Evolutionary conservation across 257 asterid genomes (phyloP).

Genomic region (Solanum okadae): DNA sequence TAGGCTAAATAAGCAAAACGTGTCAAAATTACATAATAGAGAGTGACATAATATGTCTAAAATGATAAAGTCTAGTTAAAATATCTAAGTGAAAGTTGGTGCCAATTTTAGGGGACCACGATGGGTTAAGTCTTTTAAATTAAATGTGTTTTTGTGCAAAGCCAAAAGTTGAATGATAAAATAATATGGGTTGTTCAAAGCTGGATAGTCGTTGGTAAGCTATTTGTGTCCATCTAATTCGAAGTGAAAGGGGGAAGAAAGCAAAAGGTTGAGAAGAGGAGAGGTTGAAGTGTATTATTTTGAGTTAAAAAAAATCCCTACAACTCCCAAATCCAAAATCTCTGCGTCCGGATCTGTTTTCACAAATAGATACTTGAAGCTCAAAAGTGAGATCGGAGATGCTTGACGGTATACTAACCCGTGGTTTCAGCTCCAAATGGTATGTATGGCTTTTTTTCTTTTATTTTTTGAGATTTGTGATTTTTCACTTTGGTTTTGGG

Average conservation of each 20-base stretch:
- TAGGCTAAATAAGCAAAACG: no score
- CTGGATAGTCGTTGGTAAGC: not conserved
- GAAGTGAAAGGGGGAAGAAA: not conserved
- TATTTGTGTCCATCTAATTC: not conserved
- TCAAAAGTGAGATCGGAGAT: slow-evolving; percentile 27
- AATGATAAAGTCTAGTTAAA: no score
- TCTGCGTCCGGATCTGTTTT: slow-evolving; percentile 3
- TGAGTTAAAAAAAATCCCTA: not conserved
- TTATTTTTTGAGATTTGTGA: not conserved
- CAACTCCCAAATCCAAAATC: not conserved
- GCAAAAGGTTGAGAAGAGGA: not conserved
- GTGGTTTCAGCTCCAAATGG: slow-evolving; percentile 89
- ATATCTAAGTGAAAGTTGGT: no score
- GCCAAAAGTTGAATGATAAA: not conserved
- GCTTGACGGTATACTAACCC: slow-evolving; percentile 86
- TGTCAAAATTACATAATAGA: no score
- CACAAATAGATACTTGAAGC: not conserved
- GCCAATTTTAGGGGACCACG: no score
- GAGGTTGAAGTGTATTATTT: not conserved
- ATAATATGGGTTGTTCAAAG: not conserved
- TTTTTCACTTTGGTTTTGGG: not conserved
- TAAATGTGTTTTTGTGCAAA: not conserved
- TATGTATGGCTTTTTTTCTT: slow-evolving; percentile 32
- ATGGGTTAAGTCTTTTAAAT: no score
- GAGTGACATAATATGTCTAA: no score